Conservation (phyloP, 176 grass and related monocot species). For the Alloteropsis semialata region DNA sequence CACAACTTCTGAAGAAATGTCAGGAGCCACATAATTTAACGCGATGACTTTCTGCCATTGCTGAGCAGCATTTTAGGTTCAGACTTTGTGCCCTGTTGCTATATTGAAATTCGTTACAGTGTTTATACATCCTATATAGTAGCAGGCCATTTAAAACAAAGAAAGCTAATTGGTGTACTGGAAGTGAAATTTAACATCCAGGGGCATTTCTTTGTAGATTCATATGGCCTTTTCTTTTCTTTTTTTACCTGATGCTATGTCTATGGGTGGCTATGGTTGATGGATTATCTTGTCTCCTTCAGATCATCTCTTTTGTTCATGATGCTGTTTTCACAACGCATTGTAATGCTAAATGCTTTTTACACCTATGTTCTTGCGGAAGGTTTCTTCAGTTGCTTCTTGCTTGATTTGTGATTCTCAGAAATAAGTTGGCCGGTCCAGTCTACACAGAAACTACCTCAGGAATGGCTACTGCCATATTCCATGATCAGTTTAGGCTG, state of each 20-base stretch:
- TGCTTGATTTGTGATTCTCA: neutral
- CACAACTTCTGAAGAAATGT: conserved; percentile 78
- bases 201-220: conserved; percentile 41
- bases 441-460: neutral
- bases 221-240: neutral
- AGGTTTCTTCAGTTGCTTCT: neutral
- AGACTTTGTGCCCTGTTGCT: conserved; percentile 33
- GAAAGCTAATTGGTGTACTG: conserved; percentile 19
- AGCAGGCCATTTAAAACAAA: conserved; percentile 12
- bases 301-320: neutral
- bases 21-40: conserved; percentile 17
- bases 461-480: neutral
- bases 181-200: conserved; percentile 5
- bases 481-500: conserved; percentile 1
- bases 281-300: conserved; percentile 4
- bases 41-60: neutral
- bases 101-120: conserved; percentile 1
- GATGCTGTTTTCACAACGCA: neutral
- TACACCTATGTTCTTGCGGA: neutral
- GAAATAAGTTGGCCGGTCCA: neutral
- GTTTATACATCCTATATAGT: conserved; percentile 1
- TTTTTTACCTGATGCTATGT: conserved; percentile 10
- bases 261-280: neutral
- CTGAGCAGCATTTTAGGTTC: conserved; percentile 1
- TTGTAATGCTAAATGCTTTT: neutral